Evolutionary conservation across 2,329 filamentous ascomycete genomes (phyloP), one percentile per base, ranked within the genome.

Genomic region (Madurella mycetomatis): DNA sequence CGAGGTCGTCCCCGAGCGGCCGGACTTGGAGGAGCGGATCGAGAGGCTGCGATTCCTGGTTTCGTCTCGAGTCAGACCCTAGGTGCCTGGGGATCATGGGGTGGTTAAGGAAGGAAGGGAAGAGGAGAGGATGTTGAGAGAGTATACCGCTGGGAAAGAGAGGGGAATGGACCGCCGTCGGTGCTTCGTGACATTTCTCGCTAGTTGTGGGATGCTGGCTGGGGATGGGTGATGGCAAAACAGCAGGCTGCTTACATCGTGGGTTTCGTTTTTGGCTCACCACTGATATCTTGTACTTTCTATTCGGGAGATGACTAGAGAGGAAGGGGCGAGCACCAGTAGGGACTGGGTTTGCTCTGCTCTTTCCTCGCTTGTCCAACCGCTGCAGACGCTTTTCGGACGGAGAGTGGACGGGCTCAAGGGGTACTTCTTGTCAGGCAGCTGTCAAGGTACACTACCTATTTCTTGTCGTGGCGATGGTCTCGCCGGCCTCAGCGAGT

Each of bases 31-130:
- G 57, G 86, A 87, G 64, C 87, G 86, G 66, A 89, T 82, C 31
- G 87, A 90, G 57, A 90, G 80, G 57, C 84, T 82, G 65, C 87
- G 87, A 66, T 88, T 86, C 86, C 86, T 88, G 7, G 63, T 37
- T 39, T 8, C 45, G 13, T 17, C 17, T 30, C 17, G n/a, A n/a
- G n/a, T n/a, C n/a, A n/a, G n/a, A n/a, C n/a, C n/a, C n/a, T n/a
- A n/a, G n/a, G n/a, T n/a, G n/a, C n/a, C n/a, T n/a, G n/a, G n/a
- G 31, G 25, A 12, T 25, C 39, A 9, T 25, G 45, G 41, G 32
- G 44, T 13, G 11, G 16, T 25, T 41, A 15, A 13, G 9, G 41
- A 11, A 17, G 15, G 32, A n/a, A 30, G 17, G 39, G 15, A 11
- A 30, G 16, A 32, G 15, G 42, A 32, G 34, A 12, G 30, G n/a